Percentiles rank a stretch among this genome's conserved stretches.
Conservation (phyloP, 371 early-diverging fungal genomes). For the Syncephalastrum racemosum region DNA sequence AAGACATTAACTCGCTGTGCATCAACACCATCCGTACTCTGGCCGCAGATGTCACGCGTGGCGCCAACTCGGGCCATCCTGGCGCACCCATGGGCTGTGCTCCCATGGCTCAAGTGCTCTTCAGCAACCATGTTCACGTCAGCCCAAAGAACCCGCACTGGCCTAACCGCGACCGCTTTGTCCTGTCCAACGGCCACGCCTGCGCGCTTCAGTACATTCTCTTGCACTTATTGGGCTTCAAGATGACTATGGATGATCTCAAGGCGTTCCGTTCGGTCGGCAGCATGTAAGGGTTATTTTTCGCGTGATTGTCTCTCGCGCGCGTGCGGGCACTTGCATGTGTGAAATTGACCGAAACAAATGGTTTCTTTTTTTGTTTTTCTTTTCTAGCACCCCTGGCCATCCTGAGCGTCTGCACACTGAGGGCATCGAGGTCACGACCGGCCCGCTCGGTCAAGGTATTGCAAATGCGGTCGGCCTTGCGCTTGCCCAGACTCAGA, state of each 20-base stretch:
- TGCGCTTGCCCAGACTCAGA: constrained; percentile 89
- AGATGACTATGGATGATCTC: constrained; percentile 90
- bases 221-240: constrained; percentile 90
- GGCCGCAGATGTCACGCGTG: constrained; percentile 91
- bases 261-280: constrained; percentile 92
- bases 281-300: constrained; percentile 61
- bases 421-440: constrained; percentile 96
- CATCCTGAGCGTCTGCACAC: constrained; percentile 92
- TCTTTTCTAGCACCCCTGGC: constrained; percentile 77
- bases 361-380: constrained; percentile 3
- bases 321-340: constrained; percentile 14
- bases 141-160: constrained; percentile 89
- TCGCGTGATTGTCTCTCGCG: background rate
- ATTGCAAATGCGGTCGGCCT: constrained; percentile 96
- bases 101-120: constrained; percentile 91
- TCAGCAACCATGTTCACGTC: constrained; percentile 72
- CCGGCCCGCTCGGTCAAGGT: constrained; percentile 99
- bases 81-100: constrained; percentile 99
- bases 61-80: constrained; percentile 97
- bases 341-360: background rate
- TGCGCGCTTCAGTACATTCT: constrained; percentile 95
- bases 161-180: constrained; percentile 96
- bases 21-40: constrained; percentile 94
- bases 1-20: constrained; percentile 52
- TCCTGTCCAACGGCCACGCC: constrained; percentile 99